Percentiles rank a stretch among this genome's conserved stretches.
phyloP scores from a whole-genome alignment of 1,139 yeast genomes.

The Debaryomyces udenii region DNA sequence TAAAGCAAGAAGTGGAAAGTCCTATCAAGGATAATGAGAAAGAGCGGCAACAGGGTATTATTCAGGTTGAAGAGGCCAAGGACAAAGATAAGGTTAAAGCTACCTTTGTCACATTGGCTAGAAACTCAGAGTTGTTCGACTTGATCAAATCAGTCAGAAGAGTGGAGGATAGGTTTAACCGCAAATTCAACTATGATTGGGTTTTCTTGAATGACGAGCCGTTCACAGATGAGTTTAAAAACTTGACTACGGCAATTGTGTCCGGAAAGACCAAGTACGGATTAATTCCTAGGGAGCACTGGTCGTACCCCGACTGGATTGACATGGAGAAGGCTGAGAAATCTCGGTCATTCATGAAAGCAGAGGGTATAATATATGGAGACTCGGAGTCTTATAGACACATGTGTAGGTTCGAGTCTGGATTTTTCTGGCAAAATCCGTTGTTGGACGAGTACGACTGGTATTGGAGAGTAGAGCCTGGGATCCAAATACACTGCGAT shows the following conservation, averaged over 20 bases:
- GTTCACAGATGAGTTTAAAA: conserved; percentile 59
- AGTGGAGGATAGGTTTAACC: conserved; percentile 73
- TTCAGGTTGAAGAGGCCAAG: conserved; percentile 12
- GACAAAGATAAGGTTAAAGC: conserved; percentile 51
- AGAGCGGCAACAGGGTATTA: conserved; percentile 11
- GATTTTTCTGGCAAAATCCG: conserved; percentile 63
- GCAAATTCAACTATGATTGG: conserved; percentile 74
- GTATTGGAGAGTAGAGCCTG: conserved; percentile 79
- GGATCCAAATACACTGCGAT: conserved; percentile 62
- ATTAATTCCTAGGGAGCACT: conserved; percentile 61
- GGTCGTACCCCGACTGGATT: conserved; percentile 76
- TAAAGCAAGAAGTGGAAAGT: conserved; percentile 2
- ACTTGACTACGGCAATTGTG: conserved; percentile 47
- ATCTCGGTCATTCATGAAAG: conserved; percentile 50
- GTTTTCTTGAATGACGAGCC: conserved; percentile 71
- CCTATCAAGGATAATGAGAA: conserved; percentile 21
- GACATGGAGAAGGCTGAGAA: conserved; percentile 59
- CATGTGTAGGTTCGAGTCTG: conserved; percentile 76
- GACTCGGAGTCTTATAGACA: conserved; percentile 68
- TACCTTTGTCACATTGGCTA: conserved; percentile 60
- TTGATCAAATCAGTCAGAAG: conserved; percentile 68
- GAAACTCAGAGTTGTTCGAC: conserved; percentile 65
- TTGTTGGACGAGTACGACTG: conserved; percentile 59
- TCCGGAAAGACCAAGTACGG: conserved; percentile 69
- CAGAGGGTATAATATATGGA: conserved; percentile 59